Percentiles rank a stretch among this genome's conserved stretches.
Conservation (phyloP, 768 basidiomycete genomes). For the Russula sp. region DNA sequence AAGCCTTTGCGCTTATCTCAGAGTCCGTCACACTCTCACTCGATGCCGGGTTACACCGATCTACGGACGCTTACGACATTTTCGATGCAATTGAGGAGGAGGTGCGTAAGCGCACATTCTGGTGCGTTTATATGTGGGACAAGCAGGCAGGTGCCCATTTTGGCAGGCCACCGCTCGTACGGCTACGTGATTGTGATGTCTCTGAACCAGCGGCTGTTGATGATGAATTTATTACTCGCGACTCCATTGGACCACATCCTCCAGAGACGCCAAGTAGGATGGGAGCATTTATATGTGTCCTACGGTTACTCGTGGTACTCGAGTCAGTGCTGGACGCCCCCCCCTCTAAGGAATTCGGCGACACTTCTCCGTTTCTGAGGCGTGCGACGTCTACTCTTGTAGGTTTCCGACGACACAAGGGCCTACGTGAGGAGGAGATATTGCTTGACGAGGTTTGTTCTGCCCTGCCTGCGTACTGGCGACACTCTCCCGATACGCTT, state of each 20-base stretch:
- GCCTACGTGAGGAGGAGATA: slow-evolving; percentile 71
- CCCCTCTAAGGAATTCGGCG: slow-evolving; percentile 53
- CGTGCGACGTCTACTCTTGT: slow-evolving; percentile 64
- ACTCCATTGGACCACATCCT: slow-evolving; percentile 58
- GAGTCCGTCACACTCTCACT: slow-evolving; percentile 83
- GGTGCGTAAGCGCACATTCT: slow-evolving; percentile 90
- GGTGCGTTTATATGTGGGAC: slow-evolving; percentile 96
- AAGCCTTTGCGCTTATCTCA: slow-evolving; percentile 77
- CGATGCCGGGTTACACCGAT: slow-evolving; percentile 85
- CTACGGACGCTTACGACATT: slow-evolving; percentile 75
- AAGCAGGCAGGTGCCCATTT: slow-evolving; percentile 88
- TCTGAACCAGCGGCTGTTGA: slow-evolving; percentile 78
- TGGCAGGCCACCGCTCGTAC: slow-evolving; percentile 80
- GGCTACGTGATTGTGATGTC: slow-evolving; percentile 88
- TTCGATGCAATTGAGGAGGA: slow-evolving; percentile 90
- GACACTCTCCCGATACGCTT: slow-evolving; percentile 72
- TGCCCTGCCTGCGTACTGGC: slow-evolving; percentile 70
- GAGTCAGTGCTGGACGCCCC: slow-evolving; percentile 83
- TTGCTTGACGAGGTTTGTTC: slow-evolving; percentile 73
- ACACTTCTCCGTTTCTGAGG: slow-evolving; percentile 69
- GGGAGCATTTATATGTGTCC: slow-evolving; percentile 67
- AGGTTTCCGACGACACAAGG: slow-evolving; percentile 51
- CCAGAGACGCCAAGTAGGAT: slow-evolving; percentile 68
- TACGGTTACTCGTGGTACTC: slow-evolving; percentile 80
- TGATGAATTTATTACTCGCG: slow-evolving; percentile 81